Base-by-base conservation (phyloP, 2,329 filamentous ascomycete genomes). In the Beauveria varroae region DNA sequence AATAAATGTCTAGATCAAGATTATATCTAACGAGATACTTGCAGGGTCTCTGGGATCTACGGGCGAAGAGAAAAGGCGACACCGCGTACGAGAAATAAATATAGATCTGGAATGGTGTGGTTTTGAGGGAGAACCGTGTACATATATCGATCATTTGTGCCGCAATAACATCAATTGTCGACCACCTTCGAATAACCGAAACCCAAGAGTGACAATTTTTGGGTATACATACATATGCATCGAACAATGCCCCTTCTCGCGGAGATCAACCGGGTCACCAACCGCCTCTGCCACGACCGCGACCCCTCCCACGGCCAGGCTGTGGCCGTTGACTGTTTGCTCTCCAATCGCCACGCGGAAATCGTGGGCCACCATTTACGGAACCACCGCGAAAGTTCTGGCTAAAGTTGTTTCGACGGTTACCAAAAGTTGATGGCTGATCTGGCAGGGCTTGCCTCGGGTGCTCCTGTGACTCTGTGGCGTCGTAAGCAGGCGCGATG, bases 1-100 rank as follows among this genome's bases (percentile, higher is more conserved):
- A 24, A 26, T 52, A 20, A 26, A 43, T 34, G 56, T n/a, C 20
- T 30, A 22, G 9, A 47, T 5, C 8, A n/a, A 12, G 18, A 14
- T 41, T 7, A 63, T 51, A 44, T 50, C 70, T 74, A 62, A 74
- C 63, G 16, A 40, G 18, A 18, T 24, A 24, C 53, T 62, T 28
- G 51, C 69, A 98, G 93, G 95, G 93, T 70, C 91, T 93, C 72
- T 96, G 80, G 74, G 83, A 96, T 54, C 74, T 97, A 68, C 85
- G 92, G 68, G 93, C 87, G 62, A 98, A 98, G 87, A 83, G 90
- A 74, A 89, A 85, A 76, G 93, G 91, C 60, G 93, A 98, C 72
- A 81, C 87, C n/a, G 82, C 96, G 70, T 79, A 80, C 60, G 93
- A 98, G 77, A 93, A 83, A 74, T 98, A 79, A 71, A 69, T 34